Evolutionary conservation across 306 rosid genomes (phyloP).

Genomic region (Ammopiptanthus mongolicus): DNA sequence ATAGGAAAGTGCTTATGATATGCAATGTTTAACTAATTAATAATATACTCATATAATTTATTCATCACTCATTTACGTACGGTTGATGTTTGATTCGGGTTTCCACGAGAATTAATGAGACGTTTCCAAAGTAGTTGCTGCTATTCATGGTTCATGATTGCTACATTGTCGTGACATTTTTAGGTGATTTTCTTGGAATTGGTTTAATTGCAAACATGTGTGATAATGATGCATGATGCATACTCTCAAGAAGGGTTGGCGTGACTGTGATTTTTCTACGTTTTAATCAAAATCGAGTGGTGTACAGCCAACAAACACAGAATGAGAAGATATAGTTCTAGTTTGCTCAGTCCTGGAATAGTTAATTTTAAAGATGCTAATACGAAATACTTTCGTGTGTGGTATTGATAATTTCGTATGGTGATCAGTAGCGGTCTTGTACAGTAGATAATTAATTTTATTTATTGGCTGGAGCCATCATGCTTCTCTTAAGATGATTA

Average conservation of each 20-base stretch:
- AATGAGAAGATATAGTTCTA: not conserved
- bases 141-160: not conserved
- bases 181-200: not conserved
- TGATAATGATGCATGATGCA: not conserved
- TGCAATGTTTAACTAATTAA: too few species aligned
- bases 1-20: too few species aligned
- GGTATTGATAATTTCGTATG: not conserved
- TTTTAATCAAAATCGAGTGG: not conserved
- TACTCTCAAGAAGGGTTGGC: not conserved
- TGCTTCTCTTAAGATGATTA: not conserved
- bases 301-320: not conserved
- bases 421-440: not conserved
- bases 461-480: not conserved
- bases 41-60: not conserved
- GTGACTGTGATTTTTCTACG: not conserved
- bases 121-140: not conserved
- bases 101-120: not conserved
- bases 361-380: not conserved
- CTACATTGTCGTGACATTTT: not conserved
- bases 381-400: not conserved
- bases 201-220: not conserved
- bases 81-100: not conserved
- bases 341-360: not conserved
- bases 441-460: not conserved
- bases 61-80: not conserved